A percentile compares a stretch with the other conserved stretches of the same genome.
Conservation (phyloP, 2,329 filamentous ascomycete genomes). For the Nannizziopsis barbatae region DNA sequence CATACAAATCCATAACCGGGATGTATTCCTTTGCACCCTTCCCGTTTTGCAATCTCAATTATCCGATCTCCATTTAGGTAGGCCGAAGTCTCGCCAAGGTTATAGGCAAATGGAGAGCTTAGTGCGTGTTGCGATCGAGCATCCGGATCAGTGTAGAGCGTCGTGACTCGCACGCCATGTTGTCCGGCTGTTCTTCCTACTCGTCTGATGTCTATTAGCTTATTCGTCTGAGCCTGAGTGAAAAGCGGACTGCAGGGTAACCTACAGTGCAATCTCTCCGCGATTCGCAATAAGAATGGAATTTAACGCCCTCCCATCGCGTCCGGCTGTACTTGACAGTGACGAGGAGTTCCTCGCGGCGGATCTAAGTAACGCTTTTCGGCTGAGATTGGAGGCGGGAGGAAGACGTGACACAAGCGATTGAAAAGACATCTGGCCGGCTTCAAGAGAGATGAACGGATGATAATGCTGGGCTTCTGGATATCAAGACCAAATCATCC, state of each 20-base stretch:
- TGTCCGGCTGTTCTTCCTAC: constrained; percentile 79
- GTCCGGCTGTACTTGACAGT: constrained; percentile 9
- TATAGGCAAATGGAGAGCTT: constrained; percentile 70
- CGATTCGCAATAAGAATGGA: constrained; percentile 93
- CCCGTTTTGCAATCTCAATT: constrained; percentile 71
- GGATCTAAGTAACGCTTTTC: constrained; percentile 14
- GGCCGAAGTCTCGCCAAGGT: constrained; percentile 63
- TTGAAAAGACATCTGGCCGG: constrained; percentile 9
- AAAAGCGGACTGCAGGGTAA: neutral
- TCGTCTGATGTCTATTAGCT: constrained; percentile 38
- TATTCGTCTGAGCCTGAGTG: constrained; percentile 1
- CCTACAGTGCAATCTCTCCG: constrained; percentile 79
- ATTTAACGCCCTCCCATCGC: constrained; percentile 38
- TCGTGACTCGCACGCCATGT: constrained; percentile 85
- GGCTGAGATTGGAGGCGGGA: constrained; percentile 14
- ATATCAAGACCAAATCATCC: neutral
- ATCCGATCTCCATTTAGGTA: constrained; percentile 93
- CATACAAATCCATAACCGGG: constrained; percentile 80
- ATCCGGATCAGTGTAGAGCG: constrained; percentile 89
- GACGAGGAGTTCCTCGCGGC: constrained; percentile 12
- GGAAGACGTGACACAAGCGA: constrained; percentile 15
- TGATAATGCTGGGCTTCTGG: neutral
- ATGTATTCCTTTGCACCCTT: constrained; percentile 83
- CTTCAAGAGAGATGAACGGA: neutral
- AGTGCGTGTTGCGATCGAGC: constrained; percentile 76